These are phyloP conservation scores for Nakaseomyces sp. DNA, from an alignment of 1,139 yeast genomes.

Conservation along the genomic window DNA sequence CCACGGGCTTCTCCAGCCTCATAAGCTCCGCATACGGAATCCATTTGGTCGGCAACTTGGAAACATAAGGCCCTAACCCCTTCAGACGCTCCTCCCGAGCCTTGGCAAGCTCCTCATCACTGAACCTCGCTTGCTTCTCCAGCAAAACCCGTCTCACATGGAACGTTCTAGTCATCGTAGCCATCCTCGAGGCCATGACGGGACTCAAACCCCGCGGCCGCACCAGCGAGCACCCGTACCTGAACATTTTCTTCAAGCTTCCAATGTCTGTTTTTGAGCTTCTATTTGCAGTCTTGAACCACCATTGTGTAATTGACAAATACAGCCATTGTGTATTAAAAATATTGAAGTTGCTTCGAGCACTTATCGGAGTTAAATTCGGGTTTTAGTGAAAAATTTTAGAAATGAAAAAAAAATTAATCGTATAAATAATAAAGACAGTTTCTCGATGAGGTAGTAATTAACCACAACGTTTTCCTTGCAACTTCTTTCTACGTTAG, in stretches of 20 bases:
- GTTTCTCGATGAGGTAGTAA: conserved; percentile 6
- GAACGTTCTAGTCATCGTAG: not conserved
- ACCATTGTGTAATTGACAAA: not conserved
- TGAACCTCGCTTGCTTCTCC: conserved; percentile 31
- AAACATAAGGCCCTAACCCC: conserved; percentile 51
- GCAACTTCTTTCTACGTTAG: too few species aligned
- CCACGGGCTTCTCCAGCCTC: conserved; percentile 91
- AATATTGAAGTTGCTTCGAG: too few species aligned
- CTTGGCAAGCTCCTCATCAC: conserved; percentile 45
- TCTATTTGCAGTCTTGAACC: not conserved
- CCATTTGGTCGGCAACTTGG: conserved; percentile 57
- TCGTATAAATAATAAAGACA: too few species aligned
- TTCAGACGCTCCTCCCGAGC: conserved; percentile 52
- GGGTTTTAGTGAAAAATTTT: not conserved
- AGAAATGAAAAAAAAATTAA: too few species aligned
- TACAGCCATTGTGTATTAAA: too few species aligned
- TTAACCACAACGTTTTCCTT: too few species aligned
- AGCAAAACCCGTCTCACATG: not conserved
- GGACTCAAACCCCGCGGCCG: not conserved
- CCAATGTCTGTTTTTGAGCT: not conserved
- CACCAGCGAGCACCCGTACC: not conserved
- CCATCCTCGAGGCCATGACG: not conserved
- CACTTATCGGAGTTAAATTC: conserved; percentile 1
- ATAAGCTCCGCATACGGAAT: conserved; percentile 88
- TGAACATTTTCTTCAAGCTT: not conserved